Percentiles rank a stretch among this genome's conserved stretches.
Conservation (phyloP, 2,329 filamentous ascomycete genomes). For the Aspergillus fructus region DNA sequence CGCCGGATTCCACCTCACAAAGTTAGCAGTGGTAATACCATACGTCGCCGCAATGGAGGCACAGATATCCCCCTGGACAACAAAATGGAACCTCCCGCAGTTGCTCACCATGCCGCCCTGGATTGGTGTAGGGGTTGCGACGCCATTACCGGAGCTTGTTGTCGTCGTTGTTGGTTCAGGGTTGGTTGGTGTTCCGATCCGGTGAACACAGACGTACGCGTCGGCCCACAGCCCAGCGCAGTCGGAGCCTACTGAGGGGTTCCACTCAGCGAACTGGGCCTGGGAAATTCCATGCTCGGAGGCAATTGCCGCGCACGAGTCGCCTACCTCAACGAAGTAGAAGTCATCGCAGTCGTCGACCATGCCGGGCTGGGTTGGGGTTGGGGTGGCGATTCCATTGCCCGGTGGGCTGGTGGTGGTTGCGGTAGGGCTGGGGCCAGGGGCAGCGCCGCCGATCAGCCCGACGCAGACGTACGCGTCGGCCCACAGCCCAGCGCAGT, state of each 20-base stretch:
- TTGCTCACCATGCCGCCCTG: too few relatives aligned
- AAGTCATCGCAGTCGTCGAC: too few relatives aligned
- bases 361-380: too few relatives aligned
- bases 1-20: background rate
- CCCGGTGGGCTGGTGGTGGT: too few relatives aligned
- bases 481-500: background rate
- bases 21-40: background rate
- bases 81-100: background rate
- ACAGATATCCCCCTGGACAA: background rate
- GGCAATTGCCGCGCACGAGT: background rate
- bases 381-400: too few relatives aligned
- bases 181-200: too few relatives aligned
- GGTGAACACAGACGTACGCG: background rate
- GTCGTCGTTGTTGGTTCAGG: too few relatives aligned
- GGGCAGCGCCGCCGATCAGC: too few relatives aligned
- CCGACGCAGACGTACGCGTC: background rate
- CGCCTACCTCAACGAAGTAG: background rate
- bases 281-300: background rate
- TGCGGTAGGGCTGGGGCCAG: too few relatives aligned
- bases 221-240: background rate
- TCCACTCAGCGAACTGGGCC: background rate
- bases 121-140: too few relatives aligned
- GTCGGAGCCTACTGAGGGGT: background rate
- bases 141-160: too few relatives aligned
- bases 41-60: background rate